Conservation (phyloP, 805 yeast genomes). For the Starmerella floris region DNA sequence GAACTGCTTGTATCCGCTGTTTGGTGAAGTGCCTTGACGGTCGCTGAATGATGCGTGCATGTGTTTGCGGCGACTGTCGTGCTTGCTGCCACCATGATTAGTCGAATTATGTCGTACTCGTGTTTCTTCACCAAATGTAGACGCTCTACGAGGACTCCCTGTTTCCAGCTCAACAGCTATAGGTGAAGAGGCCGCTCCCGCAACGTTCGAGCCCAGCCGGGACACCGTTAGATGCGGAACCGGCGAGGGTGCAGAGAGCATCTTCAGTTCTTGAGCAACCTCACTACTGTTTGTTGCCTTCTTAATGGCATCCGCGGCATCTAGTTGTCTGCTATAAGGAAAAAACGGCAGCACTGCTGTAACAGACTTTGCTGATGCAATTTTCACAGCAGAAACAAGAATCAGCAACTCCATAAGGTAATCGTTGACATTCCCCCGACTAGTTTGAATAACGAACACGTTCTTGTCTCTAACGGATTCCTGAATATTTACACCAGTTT, state of each 20-base stretch:
- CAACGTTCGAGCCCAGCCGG: too few relatives aligned
- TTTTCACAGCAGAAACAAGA: constrained; percentile 82
- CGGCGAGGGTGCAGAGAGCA: background rate
- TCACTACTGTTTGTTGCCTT: constrained; percentile 1
- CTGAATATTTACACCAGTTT: constrained; percentile 70
- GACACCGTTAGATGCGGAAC: background rate
- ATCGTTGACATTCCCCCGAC: constrained; percentile 81
- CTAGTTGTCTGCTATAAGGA: constrained; percentile 94
- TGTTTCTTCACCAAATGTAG: constrained; percentile 17
- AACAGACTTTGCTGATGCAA: constrained; percentile 76
- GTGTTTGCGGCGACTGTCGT: background rate
- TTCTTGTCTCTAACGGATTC: constrained; percentile 94
- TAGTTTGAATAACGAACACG: constrained; percentile 78
- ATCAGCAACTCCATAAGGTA: constrained; percentile 69
- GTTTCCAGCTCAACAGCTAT: background rate
- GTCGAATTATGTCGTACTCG: background rate
- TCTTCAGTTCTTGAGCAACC: background rate
- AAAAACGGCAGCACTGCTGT: constrained; percentile 87
- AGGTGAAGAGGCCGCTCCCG: too few relatives aligned
- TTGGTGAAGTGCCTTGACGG: background rate
- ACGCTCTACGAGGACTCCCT: constrained; percentile 17
- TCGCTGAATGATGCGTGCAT: background rate
- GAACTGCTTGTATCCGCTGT: background rate
- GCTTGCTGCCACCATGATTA: background rate
- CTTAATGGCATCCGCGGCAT: constrained; percentile 54